A percentile compares a stretch with the other conserved stretches of the same genome.
Conservation (phyloP, 129 eudicot genomes). For the Chrysanthemum lavandulifolium region DNA sequence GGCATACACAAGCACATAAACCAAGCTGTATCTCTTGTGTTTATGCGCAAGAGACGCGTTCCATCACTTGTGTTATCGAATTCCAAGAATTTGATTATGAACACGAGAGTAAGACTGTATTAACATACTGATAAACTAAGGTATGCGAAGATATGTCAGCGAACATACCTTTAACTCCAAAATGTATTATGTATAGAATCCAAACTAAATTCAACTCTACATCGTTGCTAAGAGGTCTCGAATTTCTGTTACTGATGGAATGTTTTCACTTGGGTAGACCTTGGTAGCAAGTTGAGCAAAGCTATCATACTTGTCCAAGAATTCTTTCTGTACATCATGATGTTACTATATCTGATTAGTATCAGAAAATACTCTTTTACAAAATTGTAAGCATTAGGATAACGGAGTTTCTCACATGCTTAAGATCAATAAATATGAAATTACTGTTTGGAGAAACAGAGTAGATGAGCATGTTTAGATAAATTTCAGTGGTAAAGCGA, state of each 20-base stretch:
- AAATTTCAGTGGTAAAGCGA: no score
- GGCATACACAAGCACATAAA: not conserved
- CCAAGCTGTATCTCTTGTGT: not conserved
- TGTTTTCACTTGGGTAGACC: slow-evolving; percentile 63
- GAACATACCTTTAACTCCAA: slow-evolving; percentile 17
- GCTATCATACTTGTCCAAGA: slow-evolving; percentile 76
- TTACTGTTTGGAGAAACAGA: not conserved
- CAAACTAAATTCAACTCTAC: slow-evolving; percentile 36
- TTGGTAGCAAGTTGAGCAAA: slow-evolving; percentile 77
- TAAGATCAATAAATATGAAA: not conserved
- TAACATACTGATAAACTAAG: no score
- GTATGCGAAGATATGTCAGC: not conserved
- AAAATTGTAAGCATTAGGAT: no score
- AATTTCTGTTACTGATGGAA: slow-evolving; percentile 74
- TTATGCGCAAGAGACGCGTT: not conserved
- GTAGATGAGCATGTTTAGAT: no score
- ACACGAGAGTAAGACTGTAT: not conserved
- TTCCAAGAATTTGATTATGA: not conserved
- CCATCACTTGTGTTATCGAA: slow-evolving; percentile 2
- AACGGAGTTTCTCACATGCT: not conserved
- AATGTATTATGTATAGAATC: slow-evolving; percentile 8
- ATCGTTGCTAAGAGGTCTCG: slow-evolving; percentile 70
- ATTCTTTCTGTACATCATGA: slow-evolving; percentile 66
- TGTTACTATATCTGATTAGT: slow-evolving; percentile 2
- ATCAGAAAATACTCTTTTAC: not conserved